Base-by-base conservation (phyloP, 495 filamentous ascomycete species). In the Niebla homalea region DNA sequence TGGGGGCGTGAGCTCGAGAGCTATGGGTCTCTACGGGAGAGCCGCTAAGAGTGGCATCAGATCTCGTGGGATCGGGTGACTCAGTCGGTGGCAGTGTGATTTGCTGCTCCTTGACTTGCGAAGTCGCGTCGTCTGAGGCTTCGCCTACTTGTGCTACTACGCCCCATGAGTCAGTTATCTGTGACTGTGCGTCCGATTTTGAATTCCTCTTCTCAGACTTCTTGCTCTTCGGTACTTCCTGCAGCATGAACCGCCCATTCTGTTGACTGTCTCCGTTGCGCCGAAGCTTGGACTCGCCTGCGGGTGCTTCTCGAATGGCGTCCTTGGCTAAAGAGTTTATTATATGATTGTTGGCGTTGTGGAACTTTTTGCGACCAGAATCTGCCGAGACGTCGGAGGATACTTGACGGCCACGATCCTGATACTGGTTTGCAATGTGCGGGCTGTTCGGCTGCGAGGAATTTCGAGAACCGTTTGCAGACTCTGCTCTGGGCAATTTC, bases 391-490 rank as follows among this genome's bases (percentile, higher is more conserved):
- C 14, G 15, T 62, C 60, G 1, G 70, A 66, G 4, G 64, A 66
- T 6, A 64, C 57, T 57, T 86, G 78, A 42, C 86, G 76, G 0
- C 80, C 80, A 60, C 89, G 89, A 59, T 93, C 87, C 62, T 94
- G 88, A 62, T 85, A 93, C 62, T 94, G 87, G 61, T 85, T 89
- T 36, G 87, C 85, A 60, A 95, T 94, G 64, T 97, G 89, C 32
- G 88, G 86, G 7, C 85, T 87, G 10, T 46, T 71, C 58, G 22
- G 63, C 54, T 16, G 62, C 56, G 58, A 61, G 5, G 58, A 57
- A 48, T 58, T 58, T 10, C 58, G 52, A 21, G 58, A 58, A 47
- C 53, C 55, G 7, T 39, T 36, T 16, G 54, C 56, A 14, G 58
- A 61, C 10, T 58, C 49, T 55, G 67, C 41, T 55, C 64, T n/a